These are phyloP conservation scores for Lipomyces yamadae DNA, from an alignment of 805 yeast genomes.

Conservation along the genomic window DNA sequence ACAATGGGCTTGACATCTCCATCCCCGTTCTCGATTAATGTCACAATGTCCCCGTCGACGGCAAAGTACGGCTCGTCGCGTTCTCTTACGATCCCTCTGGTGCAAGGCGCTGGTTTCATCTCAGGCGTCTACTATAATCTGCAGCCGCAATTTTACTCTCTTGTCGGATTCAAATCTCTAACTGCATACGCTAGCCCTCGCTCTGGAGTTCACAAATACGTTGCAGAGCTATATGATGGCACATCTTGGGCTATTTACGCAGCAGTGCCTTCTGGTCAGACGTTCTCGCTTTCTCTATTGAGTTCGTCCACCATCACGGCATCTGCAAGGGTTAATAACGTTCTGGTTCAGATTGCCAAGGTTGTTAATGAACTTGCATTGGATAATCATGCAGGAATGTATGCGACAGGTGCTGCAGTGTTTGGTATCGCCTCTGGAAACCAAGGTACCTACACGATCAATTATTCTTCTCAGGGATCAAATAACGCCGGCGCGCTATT, in stretches of 20 bases:
- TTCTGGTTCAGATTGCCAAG: slow-evolving; percentile 63
- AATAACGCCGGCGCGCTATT: slow-evolving; percentile 53
- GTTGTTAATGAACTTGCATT: slow-evolving; percentile 52
- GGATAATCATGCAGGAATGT: slow-evolving; percentile 68
- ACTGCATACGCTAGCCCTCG: slow-evolving; percentile 49
- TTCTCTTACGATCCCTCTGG: slow-evolving; percentile 49
- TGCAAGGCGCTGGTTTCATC: slow-evolving; percentile 65
- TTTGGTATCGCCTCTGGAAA: slow-evolving; percentile 44
- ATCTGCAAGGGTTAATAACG: slow-evolving; percentile 53
- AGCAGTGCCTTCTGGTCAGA: slow-evolving; percentile 44
- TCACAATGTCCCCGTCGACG: slow-evolving; percentile 26
- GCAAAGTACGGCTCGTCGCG: slow-evolving; percentile 18
- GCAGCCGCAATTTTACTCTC: slow-evolving; percentile 39
- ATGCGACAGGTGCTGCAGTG: slow-evolving; percentile 56
- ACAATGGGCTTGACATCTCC: slow-evolving; percentile 34
- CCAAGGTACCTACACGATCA: slow-evolving; percentile 23
- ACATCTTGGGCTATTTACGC: slow-evolving; percentile 72
- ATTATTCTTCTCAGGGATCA: slow-evolving; percentile 39
- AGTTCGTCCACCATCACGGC: slow-evolving; percentile 51
- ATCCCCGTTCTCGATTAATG: slow-evolving; percentile 38
- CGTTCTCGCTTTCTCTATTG: slow-evolving; percentile 44
- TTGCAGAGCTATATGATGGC: slow-evolving; percentile 58
- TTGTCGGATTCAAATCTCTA: slow-evolving; percentile 64
- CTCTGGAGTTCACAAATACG: slow-evolving; percentile 58
- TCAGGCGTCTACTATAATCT: slow-evolving; percentile 53